Evolutionary conservation across 805 yeast genomes (phyloP).

Genomic region (Deakozyma indianensis): DNA sequence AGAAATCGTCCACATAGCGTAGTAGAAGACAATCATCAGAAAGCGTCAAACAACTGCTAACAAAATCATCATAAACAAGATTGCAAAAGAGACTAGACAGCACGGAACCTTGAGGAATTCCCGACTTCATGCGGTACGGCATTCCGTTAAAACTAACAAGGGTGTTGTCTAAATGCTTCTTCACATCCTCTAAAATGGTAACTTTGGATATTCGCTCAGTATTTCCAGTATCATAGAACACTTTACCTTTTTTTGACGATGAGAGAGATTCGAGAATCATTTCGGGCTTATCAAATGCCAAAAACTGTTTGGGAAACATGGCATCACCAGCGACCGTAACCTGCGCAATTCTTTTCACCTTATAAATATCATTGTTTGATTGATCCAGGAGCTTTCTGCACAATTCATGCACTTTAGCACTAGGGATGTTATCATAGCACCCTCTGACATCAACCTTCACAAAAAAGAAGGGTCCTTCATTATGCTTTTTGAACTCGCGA

Average conservation of each 20-base stretch:
- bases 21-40: constrained; percentile 28
- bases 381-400: background rate
- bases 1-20: constrained; percentile 74
- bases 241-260: background rate
- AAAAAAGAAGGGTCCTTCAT: constrained; percentile 28
- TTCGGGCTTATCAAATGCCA: background rate
- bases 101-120: constrained; percentile 77
- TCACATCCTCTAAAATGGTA: constrained; percentile 21
- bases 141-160: constrained; percentile 21
- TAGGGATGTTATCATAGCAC: constrained; percentile 59
- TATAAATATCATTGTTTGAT: background rate
- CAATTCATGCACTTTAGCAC: background rate
- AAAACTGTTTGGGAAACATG: background rate
- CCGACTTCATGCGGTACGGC: constrained; percentile 38
- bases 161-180: constrained; percentile 40
- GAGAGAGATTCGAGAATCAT: background rate
- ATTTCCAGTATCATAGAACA: background rate
- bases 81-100: constrained; percentile 67
- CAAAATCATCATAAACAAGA: constrained; percentile 49
- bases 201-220: background rate
- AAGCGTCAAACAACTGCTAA: constrained; percentile 22
- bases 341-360: background rate
- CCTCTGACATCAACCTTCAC: constrained; percentile 63
- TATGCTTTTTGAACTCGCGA: constrained; percentile 22
- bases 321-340: background rate